phyloP scores from a whole-genome alignment of 345 rosid genomes.

The Alliaria petiolata region DNA sequence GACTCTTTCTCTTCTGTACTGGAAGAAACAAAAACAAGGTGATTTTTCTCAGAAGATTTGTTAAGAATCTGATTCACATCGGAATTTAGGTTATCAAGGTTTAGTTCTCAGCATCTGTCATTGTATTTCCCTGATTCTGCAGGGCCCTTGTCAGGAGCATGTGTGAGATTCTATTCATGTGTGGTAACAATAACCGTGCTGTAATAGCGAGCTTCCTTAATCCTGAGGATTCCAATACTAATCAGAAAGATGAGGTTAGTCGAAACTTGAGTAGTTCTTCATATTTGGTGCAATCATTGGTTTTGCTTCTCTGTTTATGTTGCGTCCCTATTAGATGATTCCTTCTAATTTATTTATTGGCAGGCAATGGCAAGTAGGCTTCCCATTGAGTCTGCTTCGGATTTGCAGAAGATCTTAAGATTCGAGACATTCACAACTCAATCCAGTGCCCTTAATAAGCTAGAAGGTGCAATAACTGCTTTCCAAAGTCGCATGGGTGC shows the following conservation, averaged over 20 bases:
- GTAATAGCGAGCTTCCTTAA: slow-evolving; percentile 54
- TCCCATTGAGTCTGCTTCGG: slow-evolving; percentile 74
- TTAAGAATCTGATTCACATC: neutral
- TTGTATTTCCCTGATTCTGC: slow-evolving; percentile 1
- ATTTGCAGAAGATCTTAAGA: slow-evolving; percentile 70
- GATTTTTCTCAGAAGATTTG: slow-evolving; percentile 21
- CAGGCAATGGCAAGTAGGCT: slow-evolving; percentile 60
- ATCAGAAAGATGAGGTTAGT: slow-evolving; percentile 56
- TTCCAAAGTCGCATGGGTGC: slow-evolving; percentile 97
- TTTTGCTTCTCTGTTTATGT: too few relatives aligned
- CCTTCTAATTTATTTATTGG: neutral
- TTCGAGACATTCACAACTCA: slow-evolving; percentile 52
- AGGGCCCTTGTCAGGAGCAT: slow-evolving; percentile 91
- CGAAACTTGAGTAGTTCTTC: neutral
- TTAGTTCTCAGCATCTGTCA: slow-evolving; percentile 13
- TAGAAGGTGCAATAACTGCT: slow-evolving; percentile 57
- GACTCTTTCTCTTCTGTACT: slow-evolving; percentile 53
- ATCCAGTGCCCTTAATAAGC: slow-evolving; percentile 49
- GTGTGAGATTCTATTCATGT: slow-evolving; percentile 84
- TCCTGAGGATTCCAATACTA: slow-evolving; percentile 33
- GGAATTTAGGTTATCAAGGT: neutral
- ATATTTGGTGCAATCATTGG: slow-evolving; percentile 8
- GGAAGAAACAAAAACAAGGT: slow-evolving; percentile 82
- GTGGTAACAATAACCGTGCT: slow-evolving; percentile 74
- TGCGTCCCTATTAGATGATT: neutral